These are phyloP conservation scores for Tephrocybe rancida DNA, from an alignment of 768 basidiomycete species.

Conservation along the genomic window DNA sequence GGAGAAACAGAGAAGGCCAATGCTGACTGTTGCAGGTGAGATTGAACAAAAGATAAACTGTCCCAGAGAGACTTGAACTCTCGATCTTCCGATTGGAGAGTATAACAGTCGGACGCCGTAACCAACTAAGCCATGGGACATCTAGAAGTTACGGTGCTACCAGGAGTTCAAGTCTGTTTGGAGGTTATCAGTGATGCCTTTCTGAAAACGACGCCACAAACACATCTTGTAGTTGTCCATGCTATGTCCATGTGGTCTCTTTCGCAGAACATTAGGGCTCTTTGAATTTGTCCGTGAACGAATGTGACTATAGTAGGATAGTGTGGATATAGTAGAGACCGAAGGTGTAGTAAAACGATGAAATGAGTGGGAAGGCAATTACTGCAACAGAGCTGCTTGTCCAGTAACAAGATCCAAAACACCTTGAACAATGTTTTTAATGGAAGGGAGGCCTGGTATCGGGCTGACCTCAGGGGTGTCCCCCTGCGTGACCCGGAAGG, in stretches of 20 bases:
- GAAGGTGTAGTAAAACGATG: not conserved
- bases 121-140: conserved; percentile 10
- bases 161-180: too few species aligned
- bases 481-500: conserved; percentile 14
- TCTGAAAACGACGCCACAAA: too few species aligned
- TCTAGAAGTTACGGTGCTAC: not conserved
- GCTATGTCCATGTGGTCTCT: too few species aligned
- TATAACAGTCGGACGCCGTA: conserved; percentile 10
- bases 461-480: conserved; percentile 28
- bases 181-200: too few species aligned
- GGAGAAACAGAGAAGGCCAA: too few species aligned
- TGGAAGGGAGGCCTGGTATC: conserved; percentile 16
- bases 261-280: too few species aligned
- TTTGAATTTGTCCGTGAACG: not conserved
- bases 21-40: too few species aligned
- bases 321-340: not conserved
- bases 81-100: conserved; percentile 13
- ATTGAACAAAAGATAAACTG: not conserved
- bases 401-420: not conserved
- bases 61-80: conserved; percentile 14
- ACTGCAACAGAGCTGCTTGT: not conserved
- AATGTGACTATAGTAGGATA: not conserved
- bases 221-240: too few species aligned
- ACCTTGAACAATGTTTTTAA: conserved; percentile 9
- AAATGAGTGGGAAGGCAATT: not conserved